A percentile compares a stretch with the other conserved stretches of the same genome.
Evolutionary conservation across 805 yeast genomes (phyloP).

Genomic region (Candida lessepsii): DNA sequence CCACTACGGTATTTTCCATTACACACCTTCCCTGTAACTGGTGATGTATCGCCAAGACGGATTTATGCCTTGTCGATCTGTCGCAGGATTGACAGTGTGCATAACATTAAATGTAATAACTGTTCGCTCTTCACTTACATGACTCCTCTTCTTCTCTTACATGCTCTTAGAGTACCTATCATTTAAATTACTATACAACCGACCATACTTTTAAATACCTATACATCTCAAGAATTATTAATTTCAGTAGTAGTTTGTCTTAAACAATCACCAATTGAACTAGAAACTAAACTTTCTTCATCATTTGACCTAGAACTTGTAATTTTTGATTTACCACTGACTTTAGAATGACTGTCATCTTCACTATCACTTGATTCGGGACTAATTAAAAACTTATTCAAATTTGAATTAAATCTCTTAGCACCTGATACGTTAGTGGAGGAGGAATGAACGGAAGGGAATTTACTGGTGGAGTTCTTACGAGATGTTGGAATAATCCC

Average conservation of each 20-base stretch:
- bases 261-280: constrained; percentile 41
- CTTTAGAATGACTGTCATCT: constrained; percentile 10
- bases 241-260: constrained; percentile 40
- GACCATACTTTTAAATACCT: constrained; percentile 5
- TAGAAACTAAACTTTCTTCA: constrained; percentile 36
- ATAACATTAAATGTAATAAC: too few relatives aligned
- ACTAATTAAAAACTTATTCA: constrained; percentile 23
- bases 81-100: too few relatives aligned
- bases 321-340: constrained; percentile 11
- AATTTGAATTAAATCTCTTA: constrained; percentile 13
- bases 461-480: constrained; percentile 12
- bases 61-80: too few relatives aligned
- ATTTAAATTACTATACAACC: constrained; percentile 7
- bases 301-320: constrained; percentile 21
- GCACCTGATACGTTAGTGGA: constrained; percentile 8
- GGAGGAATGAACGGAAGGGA: neutral
- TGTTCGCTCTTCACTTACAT: too few relatives aligned
- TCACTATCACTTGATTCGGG: constrained; percentile 30
- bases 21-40: too few relatives aligned
- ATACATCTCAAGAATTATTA: constrained; percentile 13
- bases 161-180: constrained; percentile 2
- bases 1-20: too few relatives aligned
- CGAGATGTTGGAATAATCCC: constrained; percentile 30
- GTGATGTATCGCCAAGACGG: too few relatives aligned
- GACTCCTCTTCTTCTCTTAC: too few relatives aligned